Percentiles rank a stretch among this genome's conserved stretches.
Evolutionary conservation across 2,329 filamentous ascomycete species (phyloP).

Genomic region (Aureobasidium vineae): DNA sequence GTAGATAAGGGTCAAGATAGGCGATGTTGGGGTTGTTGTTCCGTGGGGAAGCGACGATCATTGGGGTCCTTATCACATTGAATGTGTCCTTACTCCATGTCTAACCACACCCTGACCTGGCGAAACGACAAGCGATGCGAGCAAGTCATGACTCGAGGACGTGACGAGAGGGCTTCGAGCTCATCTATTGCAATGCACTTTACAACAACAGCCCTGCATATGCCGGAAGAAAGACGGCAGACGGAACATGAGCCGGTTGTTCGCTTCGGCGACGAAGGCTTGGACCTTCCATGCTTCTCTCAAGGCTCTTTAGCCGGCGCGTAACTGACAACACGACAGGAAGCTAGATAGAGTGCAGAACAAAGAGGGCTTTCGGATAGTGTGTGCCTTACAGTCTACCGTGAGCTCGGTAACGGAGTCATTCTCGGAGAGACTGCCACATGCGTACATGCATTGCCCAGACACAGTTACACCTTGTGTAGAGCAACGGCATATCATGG

Average conservation of each 20-base stretch:
- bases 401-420: too few species aligned
- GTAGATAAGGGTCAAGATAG: constrained; percentile 14
- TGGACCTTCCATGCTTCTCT: not conserved
- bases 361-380: not conserved
- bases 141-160: not conserved
- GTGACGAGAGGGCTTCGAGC: not conserved
- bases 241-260: not conserved
- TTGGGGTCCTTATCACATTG: constrained; percentile 6
- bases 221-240: not conserved
- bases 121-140: not conserved
- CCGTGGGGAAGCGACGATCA: not conserved
- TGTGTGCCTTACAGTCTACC: not conserved
- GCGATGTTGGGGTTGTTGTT: constrained; percentile 1
- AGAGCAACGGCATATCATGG: too few species aligned
- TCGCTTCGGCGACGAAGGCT: not conserved
- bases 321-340: not conserved
- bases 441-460: too few species aligned
- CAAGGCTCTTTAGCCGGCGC: not conserved
- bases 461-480: too few species aligned
- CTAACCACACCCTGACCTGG: not conserved
- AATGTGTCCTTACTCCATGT: not conserved
- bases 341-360: not conserved
- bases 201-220: not conserved
- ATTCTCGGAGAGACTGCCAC: too few species aligned
- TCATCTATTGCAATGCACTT: not conserved